Evolutionary conservation across 495 filamentous ascomycete species (phyloP).

Genomic region (Paragyromitra xinjiangensis): DNA sequence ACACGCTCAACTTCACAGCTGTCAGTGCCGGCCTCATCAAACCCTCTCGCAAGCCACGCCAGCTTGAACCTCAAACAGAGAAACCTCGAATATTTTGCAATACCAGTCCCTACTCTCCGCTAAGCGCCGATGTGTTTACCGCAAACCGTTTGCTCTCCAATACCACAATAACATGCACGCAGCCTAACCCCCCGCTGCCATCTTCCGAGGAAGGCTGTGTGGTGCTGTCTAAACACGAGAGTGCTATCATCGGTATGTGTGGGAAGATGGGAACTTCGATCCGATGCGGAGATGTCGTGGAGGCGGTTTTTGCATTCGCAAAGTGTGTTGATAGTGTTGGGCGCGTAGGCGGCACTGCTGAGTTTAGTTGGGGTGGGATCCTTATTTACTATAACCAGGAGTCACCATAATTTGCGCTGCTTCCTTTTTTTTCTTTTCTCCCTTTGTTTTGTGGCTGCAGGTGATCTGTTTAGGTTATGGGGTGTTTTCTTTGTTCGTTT

Average conservation of each 20-base stretch:
- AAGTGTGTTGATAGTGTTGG: not conserved
- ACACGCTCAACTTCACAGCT: not conserved
- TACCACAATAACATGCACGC: not conserved
- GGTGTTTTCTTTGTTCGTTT: not conserved
- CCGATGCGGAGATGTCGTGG: not conserved
- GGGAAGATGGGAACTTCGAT: slow-evolving; percentile 12
- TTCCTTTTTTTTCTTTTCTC: not conserved
- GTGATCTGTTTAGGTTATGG: not conserved
- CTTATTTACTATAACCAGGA: slow-evolving; percentile 18
- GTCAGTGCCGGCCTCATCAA: not conserved
- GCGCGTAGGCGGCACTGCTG: not conserved
- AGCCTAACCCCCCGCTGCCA: not conserved
- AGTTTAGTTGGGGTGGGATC: slow-evolving; percentile 16
- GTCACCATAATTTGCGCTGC: not conserved
- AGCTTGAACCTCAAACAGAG: not conserved
- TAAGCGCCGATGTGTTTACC: slow-evolving; percentile 1
- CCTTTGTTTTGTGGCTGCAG: not conserved
- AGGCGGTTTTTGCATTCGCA: not conserved
- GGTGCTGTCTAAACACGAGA: not conserved
- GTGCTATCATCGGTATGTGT: slow-evolving; percentile 15
- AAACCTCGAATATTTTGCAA: slow-evolving; percentile 2
- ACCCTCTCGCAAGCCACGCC: not conserved
- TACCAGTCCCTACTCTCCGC: not conserved
- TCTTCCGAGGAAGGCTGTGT: slow-evolving; percentile 3
- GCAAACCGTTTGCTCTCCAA: not conserved